Evolutionary conservation across 2,329 filamentous ascomycete species (phyloP), one percentile per base, ranked within the genome.

Genomic region (Aureobasidium pullulans): DNA sequence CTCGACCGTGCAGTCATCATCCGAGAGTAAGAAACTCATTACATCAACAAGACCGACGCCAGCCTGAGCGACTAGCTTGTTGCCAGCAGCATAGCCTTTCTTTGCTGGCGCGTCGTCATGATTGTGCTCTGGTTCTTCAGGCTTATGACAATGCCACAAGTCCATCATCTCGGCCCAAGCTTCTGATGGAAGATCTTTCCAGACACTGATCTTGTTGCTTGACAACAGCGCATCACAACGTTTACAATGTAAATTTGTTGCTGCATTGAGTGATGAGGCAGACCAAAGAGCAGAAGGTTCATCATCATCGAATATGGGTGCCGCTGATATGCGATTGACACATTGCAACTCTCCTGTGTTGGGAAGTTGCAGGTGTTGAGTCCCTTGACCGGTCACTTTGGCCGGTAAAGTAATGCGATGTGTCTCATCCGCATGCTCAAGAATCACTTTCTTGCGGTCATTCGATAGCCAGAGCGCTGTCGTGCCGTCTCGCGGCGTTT

Each of bases 81-180:
- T 91, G 46, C 85, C 86, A 32, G 91, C 89, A n/a, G 90, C 89
- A 69, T 96, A 96, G 0, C 89, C 92, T 67, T 90, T 88, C 36
- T 69, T 64, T 40, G 62, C 19, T 7, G 81, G 77, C 15, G 84
- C 77, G 47, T 74, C 72, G n/a, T 81, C 64, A 36, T 68, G 64
- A 6, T 67, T 67, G 52, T 78, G 73, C 29, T 78, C 72, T 62
- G 84, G 77, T 62, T 85, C 80, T 40, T 78, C 73, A 1, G 95
- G 94, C 73, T 97, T 97, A 73, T 99, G 94, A 69, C 94, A 99
- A 73, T 99, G 95, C 94, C 94, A 99, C 66, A 99, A 96, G 72
- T 99, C 95, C 94, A 99, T 99, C 92, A 99, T 96, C 75, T 99
- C 94, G 0, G 94, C 95, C 94, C 94, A 99, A 68, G 96, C 93